Percentiles rank a stretch among this genome's conserved stretches.
phyloP scores from a whole-genome alignment of 495 filamentous ascomycete species.

The Rhizodiscina lignyota region DNA sequence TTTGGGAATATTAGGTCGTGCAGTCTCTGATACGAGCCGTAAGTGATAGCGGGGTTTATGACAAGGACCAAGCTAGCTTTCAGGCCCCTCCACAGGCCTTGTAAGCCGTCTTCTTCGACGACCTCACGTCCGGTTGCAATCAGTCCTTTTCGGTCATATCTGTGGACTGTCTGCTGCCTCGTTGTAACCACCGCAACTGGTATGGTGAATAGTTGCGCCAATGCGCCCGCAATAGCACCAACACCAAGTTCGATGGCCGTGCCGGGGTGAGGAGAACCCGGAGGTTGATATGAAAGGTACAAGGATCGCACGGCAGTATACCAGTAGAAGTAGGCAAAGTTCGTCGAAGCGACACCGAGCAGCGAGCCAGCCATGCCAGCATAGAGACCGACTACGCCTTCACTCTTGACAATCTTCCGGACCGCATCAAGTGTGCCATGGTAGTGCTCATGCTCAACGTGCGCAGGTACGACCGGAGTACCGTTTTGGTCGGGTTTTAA shows the following conservation, averaged over 20 bases:
- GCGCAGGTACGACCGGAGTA: background rate
- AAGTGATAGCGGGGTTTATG: slow-evolving; percentile 94
- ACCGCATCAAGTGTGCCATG: slow-evolving; percentile 76
- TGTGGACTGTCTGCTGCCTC: slow-evolving; percentile 81
- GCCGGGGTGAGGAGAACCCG: slow-evolving; percentile 45
- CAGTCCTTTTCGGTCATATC: slow-evolving; percentile 69
- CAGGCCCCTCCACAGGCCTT: slow-evolving; percentile 82
- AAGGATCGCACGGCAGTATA: slow-evolving; percentile 76
- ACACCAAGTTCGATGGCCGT: slow-evolving; percentile 75
- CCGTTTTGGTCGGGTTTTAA: slow-evolving; percentile 16
- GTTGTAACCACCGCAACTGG: slow-evolving; percentile 92
- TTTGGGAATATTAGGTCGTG: slow-evolving; percentile 64
- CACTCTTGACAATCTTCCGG: slow-evolving; percentile 63
- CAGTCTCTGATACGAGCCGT: slow-evolving; percentile 88
- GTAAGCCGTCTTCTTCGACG: slow-evolving; percentile 74
- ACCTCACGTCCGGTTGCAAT: slow-evolving; percentile 82
- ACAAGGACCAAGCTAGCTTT: slow-evolving; percentile 96
- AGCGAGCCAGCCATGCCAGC: slow-evolving; percentile 74
- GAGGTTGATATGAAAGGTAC: slow-evolving; percentile 47
- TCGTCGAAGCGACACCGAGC: slow-evolving; percentile 86
- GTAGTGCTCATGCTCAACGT: slow-evolving; percentile 45
- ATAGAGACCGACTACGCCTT: slow-evolving; percentile 73
- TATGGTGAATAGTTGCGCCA: slow-evolving; percentile 93
- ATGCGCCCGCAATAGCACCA: slow-evolving; percentile 74
- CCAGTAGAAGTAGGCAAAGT: slow-evolving; percentile 99